Evolutionary conservation across 139 green algal genomes (phyloP).

Genomic region (Coelastrella sp.): DNA sequence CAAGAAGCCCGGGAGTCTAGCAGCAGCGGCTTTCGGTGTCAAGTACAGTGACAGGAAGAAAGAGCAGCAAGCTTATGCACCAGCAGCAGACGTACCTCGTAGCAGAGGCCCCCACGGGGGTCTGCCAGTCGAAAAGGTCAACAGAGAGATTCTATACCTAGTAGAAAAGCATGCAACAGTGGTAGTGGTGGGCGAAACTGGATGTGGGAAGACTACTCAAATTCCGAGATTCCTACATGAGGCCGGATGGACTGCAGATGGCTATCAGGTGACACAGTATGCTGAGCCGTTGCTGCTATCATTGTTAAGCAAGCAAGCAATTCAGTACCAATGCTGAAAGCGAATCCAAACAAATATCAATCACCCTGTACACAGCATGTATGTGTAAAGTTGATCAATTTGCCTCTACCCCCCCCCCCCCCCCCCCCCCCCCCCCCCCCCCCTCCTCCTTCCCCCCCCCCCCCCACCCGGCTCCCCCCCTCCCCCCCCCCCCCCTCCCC

Average conservation of each 20-base stretch:
- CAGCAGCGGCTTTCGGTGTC: slow-evolving; percentile 45
- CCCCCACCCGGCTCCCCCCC: background rate
- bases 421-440: too few species aligned
- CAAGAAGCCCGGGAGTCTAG: slow-evolving; percentile 35
- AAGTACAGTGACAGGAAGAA: slow-evolving; percentile 29
- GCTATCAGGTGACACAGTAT: slow-evolving; percentile 51
- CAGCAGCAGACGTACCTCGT: background rate
- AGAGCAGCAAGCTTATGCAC: background rate
- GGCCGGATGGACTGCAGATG: slow-evolving; percentile 62
- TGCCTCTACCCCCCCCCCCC: background rate
- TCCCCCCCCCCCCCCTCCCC: too few species aligned
- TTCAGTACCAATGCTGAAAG: too few species aligned
- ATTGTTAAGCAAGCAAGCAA: too few species aligned
- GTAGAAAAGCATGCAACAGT: slow-evolving; percentile 81
- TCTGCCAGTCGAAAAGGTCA: slow-evolving; percentile 52
- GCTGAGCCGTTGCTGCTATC: too few species aligned
- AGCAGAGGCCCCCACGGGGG: background rate
- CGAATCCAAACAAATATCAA: too few species aligned
- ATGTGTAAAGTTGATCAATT: background rate
- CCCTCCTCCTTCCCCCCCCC: too few species aligned
- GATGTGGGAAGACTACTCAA: slow-evolving; percentile 94
- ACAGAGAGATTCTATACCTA: slow-evolving; percentile 81
- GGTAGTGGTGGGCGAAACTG: slow-evolving; percentile 94
- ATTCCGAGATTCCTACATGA: slow-evolving; percentile 83
- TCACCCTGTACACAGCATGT: too few species aligned